Conservation (phyloP, 495 filamentous ascomycete species). For the Hypoxylon fragiforme region DNA sequence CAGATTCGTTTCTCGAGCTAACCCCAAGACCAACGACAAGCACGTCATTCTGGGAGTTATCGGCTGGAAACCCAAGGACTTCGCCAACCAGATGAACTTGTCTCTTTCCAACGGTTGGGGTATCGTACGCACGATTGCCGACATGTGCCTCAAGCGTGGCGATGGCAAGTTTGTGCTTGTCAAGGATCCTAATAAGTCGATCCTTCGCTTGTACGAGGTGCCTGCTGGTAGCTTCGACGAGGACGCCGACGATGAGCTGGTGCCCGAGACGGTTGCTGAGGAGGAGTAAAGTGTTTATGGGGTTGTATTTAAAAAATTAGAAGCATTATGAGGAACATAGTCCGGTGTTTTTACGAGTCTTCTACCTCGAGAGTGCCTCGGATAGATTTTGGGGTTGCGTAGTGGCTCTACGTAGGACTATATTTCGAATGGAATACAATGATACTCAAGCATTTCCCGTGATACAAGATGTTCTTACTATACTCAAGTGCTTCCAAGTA, state of each 20-base stretch:
- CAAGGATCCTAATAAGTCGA: conserved; percentile 94
- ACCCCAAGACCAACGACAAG: conserved; percentile 83
- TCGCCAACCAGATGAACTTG: conserved; percentile 96
- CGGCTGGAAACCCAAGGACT: conserved; percentile 95
- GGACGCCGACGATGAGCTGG: conserved; percentile 46
- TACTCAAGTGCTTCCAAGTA: too few species aligned
- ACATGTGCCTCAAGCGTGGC: conserved; percentile 76
- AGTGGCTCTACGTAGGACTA: too few species aligned
- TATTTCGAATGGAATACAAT: not conserved
- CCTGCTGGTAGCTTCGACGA: conserved; percentile 82
- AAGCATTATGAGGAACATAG: not conserved
- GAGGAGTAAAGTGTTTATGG: conserved; percentile 35
- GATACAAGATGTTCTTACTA: too few species aligned
- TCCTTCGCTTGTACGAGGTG: conserved; percentile 90
- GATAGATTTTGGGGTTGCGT: too few species aligned
- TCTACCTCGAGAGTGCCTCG: too few species aligned
- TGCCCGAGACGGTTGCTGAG: conserved; percentile 36
- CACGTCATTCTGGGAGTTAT: conserved; percentile 95
- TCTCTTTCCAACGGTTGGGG: conserved; percentile 97
- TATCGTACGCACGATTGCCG: conserved; percentile 94
- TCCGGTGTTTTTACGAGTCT: too few species aligned
- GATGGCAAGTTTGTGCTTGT: conserved; percentile 74
- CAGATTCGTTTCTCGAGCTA: conserved; percentile 90
- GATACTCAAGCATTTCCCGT: not conserved
- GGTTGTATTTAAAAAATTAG: not conserved